Conservation (phyloP, 805 yeast species). For the Kurtzmaniella fragi region DNA sequence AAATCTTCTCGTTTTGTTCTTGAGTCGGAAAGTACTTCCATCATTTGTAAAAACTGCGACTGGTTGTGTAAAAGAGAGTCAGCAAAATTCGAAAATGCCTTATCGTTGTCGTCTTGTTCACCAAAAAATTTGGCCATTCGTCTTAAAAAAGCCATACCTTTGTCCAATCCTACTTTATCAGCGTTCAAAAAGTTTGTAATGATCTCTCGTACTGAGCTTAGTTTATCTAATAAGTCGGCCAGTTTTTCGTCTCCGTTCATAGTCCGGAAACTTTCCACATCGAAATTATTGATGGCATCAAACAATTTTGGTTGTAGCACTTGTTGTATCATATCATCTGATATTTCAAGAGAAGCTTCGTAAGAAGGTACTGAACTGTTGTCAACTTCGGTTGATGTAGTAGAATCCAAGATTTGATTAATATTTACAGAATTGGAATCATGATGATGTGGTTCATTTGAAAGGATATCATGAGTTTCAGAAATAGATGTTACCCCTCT, state of each 20-base stretch:
- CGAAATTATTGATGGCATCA: constrained; percentile 22
- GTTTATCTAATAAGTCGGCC: constrained; percentile 19
- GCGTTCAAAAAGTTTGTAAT: constrained; percentile 20
- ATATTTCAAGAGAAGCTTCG: too few relatives aligned
- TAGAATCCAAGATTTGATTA: too few relatives aligned
- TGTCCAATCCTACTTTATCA: constrained; percentile 20
- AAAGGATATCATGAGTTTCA: constrained; percentile 13
- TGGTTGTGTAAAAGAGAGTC: constrained; percentile 74
- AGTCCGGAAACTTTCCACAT: constrained; percentile 10
- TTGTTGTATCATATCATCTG: too few relatives aligned
- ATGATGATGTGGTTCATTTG: too few relatives aligned
- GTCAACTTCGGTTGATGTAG: too few relatives aligned
- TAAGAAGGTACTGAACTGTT: too few relatives aligned
- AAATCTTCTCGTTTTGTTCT: constrained; percentile 26
- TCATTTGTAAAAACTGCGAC: constrained; percentile 75
- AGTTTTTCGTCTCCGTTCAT: too few relatives aligned
- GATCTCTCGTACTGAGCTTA: constrained; percentile 20
- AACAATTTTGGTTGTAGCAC: constrained; percentile 17
- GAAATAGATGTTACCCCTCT: constrained; percentile 8
- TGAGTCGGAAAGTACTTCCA: constrained; percentile 67
- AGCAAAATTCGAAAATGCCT: constrained; percentile 45
- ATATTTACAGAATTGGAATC: too few relatives aligned
- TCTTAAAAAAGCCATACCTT: constrained; percentile 18
- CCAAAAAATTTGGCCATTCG: constrained; percentile 18
- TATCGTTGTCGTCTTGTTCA: constrained; percentile 3